phyloP scores from a whole-genome alignment of 768 basidiomycete genomes.

The Russula emetica region DNA sequence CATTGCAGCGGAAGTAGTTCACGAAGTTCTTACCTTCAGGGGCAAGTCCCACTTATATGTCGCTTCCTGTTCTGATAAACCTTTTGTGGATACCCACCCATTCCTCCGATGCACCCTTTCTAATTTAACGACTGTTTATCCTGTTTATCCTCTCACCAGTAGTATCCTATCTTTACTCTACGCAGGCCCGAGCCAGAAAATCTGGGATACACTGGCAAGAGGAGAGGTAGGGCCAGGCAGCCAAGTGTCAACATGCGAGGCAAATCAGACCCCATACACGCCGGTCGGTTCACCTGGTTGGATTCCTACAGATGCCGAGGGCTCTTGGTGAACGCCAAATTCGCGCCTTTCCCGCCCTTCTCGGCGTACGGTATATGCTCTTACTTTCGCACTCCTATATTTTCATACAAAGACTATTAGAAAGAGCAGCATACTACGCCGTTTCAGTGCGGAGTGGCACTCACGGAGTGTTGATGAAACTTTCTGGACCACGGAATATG shows the following conservation, averaged over 20 bases:
- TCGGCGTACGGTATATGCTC: neutral
- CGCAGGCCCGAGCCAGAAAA: too few relatives aligned
- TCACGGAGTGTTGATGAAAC: slow-evolving; percentile 51
- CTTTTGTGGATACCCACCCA: too few relatives aligned
- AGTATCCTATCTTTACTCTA: neutral
- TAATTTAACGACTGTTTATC: neutral
- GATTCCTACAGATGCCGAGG: neutral
- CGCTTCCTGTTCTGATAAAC: neutral
- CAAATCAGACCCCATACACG: slow-evolving; percentile 7
- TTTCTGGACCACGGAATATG: slow-evolving; percentile 53
- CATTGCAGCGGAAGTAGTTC: neutral
- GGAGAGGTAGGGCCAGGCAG: too few relatives aligned
- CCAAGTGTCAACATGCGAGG: neutral
- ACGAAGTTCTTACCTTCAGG: neutral
- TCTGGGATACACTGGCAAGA: too few relatives aligned
- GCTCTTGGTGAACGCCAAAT: neutral
- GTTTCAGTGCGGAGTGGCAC: slow-evolving; percentile 24
- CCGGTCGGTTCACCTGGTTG: neutral
- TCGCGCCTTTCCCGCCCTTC: neutral
- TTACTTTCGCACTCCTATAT: neutral
- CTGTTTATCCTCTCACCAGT: neutral
- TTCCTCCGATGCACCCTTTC: neutral
- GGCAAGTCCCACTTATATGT: neutral
- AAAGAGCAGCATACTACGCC: neutral
- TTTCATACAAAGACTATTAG: neutral